Percentiles rank a stretch among this genome's conserved stretches.
Conservation (phyloP, 2,329 filamentous ascomycete species). For the Talaromyces rugulosus region DNA sequence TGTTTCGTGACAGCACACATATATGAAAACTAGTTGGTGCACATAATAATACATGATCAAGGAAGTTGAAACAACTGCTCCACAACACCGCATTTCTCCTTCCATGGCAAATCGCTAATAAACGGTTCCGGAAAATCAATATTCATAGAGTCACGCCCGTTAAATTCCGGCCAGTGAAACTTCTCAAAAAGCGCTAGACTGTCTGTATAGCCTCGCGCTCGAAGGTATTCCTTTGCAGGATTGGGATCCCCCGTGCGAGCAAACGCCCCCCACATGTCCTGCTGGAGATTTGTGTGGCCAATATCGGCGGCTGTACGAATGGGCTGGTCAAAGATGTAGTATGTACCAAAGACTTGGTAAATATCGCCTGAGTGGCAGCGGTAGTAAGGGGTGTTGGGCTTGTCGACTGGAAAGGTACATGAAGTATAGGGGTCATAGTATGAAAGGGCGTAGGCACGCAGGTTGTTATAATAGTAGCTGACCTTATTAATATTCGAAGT, state of each 20-base stretch:
- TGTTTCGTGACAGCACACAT: no score
- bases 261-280: slow-evolving; percentile 13
- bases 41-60: not conserved
- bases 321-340: slow-evolving; percentile 11
- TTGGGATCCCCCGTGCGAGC: slow-evolving; percentile 9
- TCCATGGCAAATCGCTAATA: not conserved
- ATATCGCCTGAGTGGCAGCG: slow-evolving; percentile 10
- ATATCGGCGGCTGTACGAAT: slow-evolving; percentile 7
- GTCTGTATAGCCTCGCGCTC: slow-evolving; percentile 4
- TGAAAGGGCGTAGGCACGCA: slow-evolving; percentile 9
- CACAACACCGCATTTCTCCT: not conserved
- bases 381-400: slow-evolving; percentile 10
- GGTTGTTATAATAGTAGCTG: slow-evolving; percentile 5
- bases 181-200: not conserved
- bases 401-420: slow-evolving; percentile 9
- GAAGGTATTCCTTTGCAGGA: slow-evolving; percentile 3
- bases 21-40: not conserved
- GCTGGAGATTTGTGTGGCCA: slow-evolving; percentile 9
- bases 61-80: not conserved
- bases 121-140: not conserved
- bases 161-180: not conserved
- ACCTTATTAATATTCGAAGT: not conserved
- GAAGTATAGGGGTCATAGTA: slow-evolving; percentile 10
- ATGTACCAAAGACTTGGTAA: slow-evolving; percentile 13
- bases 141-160: not conserved